Percentiles rank a stretch among this genome's conserved stretches.
These are phyloP conservation scores for Sporothrix humicola DNA, from an alignment of 2,329 filamentous ascomycete species.

Conservation along the genomic window DNA sequence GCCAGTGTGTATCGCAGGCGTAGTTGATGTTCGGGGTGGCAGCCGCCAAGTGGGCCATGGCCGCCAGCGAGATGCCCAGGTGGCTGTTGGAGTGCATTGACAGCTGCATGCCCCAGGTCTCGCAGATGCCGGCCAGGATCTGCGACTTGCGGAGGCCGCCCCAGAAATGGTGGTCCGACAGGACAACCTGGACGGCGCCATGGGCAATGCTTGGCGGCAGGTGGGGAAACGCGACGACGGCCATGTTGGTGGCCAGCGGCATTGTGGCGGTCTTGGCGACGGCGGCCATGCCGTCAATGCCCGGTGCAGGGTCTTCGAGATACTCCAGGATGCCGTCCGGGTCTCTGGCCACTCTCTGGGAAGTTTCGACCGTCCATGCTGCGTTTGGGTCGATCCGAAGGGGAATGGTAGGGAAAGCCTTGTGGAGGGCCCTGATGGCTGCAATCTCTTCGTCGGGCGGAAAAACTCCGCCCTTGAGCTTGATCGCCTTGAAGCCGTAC, in stretches of 20 bases:
- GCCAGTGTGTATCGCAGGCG: slow-evolving; percentile 53
- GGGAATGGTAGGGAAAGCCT: slow-evolving; percentile 47
- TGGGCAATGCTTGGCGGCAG: slow-evolving; percentile 48
- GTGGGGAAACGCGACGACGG: slow-evolving; percentile 46
- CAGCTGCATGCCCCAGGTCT: slow-evolving; percentile 49
- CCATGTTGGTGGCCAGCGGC: slow-evolving; percentile 46
- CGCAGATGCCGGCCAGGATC: slow-evolving; percentile 48
- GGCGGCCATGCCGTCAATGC: slow-evolving; percentile 52
- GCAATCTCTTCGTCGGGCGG: slow-evolving; percentile 49
- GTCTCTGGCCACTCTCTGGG: slow-evolving; percentile 45
- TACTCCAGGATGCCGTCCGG: neutral
- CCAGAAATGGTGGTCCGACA: slow-evolving; percentile 54
- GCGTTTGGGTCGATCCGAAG: slow-evolving; percentile 49
- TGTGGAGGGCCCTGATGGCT: slow-evolving; percentile 48
- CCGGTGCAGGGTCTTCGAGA: slow-evolving; percentile 46
- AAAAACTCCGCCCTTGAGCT: slow-evolving; percentile 51
- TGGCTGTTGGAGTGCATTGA: slow-evolving; percentile 54
- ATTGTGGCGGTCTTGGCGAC: slow-evolving; percentile 49
- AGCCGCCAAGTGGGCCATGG: slow-evolving; percentile 52
- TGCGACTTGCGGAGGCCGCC: slow-evolving; percentile 51
- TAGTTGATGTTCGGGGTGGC: slow-evolving; percentile 52
- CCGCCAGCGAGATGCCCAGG: slow-evolving; percentile 50
- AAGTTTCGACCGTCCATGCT: slow-evolving; percentile 49
- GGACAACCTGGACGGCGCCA: slow-evolving; percentile 49
- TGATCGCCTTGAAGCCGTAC: slow-evolving; percentile 42